These are phyloP conservation scores for Guadua angustifolia DNA, from an alignment of 176 grass and related monocot genomes.

Conservation along the genomic window DNA sequence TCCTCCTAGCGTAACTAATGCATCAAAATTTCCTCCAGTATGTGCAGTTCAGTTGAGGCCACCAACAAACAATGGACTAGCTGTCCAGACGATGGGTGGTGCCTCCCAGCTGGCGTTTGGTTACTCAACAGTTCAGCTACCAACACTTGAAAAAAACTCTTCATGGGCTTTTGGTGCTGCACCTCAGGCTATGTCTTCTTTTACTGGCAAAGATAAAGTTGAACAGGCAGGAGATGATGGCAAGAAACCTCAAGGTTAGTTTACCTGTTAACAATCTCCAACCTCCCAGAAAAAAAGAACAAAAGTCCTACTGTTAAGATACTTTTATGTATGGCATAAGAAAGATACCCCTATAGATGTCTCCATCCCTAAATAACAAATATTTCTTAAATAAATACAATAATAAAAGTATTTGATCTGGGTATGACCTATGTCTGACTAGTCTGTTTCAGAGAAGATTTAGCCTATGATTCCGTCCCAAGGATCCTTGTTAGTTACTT, in stretches of 20 bases:
- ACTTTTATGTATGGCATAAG: background rate
- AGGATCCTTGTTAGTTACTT: constrained; percentile 7
- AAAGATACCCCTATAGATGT: background rate
- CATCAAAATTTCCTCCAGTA: constrained; percentile 46
- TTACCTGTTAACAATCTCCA: background rate
- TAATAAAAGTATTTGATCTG: constrained; percentile 26
- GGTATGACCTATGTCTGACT: background rate
- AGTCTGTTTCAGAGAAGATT: constrained; percentile 30
- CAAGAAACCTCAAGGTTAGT: constrained; percentile 69
- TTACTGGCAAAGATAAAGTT: constrained; percentile 47
- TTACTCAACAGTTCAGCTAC: constrained; percentile 79
- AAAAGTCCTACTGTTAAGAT: background rate
- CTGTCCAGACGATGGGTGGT: constrained; percentile 41
- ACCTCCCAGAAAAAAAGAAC: background rate
- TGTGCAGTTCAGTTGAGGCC: constrained; percentile 66
- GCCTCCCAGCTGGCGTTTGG: constrained; percentile 73
- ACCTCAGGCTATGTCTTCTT: constrained; percentile 49
- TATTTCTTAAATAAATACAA: background rate
- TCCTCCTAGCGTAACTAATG: constrained; percentile 42
- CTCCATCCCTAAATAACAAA: constrained; percentile 20
- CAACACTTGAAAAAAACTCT: constrained; percentile 88
- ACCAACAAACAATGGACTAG: constrained; percentile 53
- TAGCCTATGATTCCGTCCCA: background rate
- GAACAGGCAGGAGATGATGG: constrained; percentile 57
- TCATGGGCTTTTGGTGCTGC: constrained; percentile 78